phyloP scores from a whole-genome alignment of 768 basidiomycete species.

The Trametes cubensis region DNA sequence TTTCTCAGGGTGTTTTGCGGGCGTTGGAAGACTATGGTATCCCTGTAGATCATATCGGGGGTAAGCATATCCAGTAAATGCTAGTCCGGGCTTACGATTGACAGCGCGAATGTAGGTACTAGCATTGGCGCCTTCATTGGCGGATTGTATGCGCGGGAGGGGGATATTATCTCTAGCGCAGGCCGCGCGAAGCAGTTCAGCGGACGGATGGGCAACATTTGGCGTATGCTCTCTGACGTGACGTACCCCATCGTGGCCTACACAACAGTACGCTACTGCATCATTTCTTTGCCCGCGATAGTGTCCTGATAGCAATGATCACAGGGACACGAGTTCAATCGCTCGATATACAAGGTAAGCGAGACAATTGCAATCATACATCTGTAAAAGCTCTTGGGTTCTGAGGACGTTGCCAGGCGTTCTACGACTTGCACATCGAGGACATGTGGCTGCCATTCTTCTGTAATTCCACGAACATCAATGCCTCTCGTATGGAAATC shows the following conservation, averaged over 20 bases:
- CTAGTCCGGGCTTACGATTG: neutral
- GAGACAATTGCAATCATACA: neutral
- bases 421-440: conserved; percentile 92
- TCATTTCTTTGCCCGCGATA: conserved; percentile 6
- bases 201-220: conserved; percentile 89
- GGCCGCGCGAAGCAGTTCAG: conserved; percentile 92
- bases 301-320: conserved; percentile 2
- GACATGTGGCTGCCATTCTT: conserved; percentile 99
- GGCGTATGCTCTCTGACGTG: conserved; percentile 91
- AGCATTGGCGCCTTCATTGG: conserved; percentile 94
- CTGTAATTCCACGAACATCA: conserved; percentile 98
- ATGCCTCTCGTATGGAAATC: conserved; percentile 93
- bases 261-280: conserved; percentile 66
- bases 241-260: conserved; percentile 92
- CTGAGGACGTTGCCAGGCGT: conserved; percentile 53
- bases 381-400: neutral
- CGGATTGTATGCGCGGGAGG: conserved; percentile 93
- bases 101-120: conserved; percentile 50
- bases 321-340: conserved; percentile 93
- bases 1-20: conserved; percentile 81
- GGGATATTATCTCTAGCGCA: conserved; percentile 82
- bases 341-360: conserved; percentile 85
- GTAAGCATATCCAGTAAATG: conserved; percentile 37
- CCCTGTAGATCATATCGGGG: conserved; percentile 92
- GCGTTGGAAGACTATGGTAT: conserved; percentile 91